Conservation (phyloP, 2,329 filamentous ascomycete genomes). For the Alternaria angustiovoidea region DNA sequence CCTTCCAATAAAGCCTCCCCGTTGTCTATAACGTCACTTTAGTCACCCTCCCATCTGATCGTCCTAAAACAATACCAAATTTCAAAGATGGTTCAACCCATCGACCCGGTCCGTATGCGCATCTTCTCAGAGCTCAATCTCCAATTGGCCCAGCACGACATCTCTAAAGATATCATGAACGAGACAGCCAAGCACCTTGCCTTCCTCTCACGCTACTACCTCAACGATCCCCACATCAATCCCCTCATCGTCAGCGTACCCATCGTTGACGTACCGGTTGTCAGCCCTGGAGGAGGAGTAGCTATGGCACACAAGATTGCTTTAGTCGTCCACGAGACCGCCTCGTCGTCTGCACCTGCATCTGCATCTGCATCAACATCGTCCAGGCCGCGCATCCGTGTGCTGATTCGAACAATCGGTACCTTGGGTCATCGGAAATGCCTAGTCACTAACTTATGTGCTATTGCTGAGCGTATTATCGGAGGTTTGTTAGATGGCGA, state of each 20-base stretch:
- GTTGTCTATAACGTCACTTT: neutral
- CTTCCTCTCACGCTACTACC: conserved; percentile 3
- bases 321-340: neutral
- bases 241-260: neutral
- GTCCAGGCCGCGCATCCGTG: neutral
- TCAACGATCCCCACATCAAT: neutral
- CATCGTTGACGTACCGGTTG: neutral
- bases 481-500: neutral
- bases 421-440: conserved; percentile 2
- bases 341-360: neutral
- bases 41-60: neutral
- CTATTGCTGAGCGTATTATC: neutral
- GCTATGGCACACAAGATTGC: neutral
- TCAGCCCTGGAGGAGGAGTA: neutral
- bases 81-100: neutral
- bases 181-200: conserved; percentile 1
- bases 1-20: neutral
- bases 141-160: neutral
- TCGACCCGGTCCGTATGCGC: conserved; percentile 7
- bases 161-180: conserved; percentile 3
- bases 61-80: neutral
- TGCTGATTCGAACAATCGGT: neutral
- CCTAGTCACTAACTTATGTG: neutral
- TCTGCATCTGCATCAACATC: neutral
- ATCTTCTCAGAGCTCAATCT: conserved; percentile 6